Evolutionary conservation across 768 basidiomycete species (phyloP).

Genomic region (Boletus edulis): DNA sequence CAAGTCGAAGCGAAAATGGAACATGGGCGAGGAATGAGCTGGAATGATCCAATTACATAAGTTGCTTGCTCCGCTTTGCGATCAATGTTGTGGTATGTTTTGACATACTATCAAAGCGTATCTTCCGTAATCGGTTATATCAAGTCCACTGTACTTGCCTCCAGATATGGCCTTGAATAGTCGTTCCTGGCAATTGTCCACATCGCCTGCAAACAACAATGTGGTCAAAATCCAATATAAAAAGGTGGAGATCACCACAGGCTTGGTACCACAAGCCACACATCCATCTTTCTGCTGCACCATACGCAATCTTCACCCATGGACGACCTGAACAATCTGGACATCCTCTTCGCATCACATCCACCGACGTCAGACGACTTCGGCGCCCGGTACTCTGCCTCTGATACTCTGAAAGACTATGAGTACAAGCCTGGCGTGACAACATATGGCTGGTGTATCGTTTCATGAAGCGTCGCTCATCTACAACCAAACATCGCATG

Average conservation of each 20-base stretch:
- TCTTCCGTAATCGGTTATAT: not conserved
- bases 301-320: constrained; percentile 1
- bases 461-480: constrained; percentile 1
- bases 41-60: not conserved
- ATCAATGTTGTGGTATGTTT: not conserved
- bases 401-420: not conserved
- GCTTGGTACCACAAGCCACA: not conserved
- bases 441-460: not conserved
- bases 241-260: not conserved
- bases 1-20: constrained; percentile 56
- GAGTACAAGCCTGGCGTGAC: not conserved
- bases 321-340: constrained; percentile 2
- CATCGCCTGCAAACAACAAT: not conserved
- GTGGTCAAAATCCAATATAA: not conserved
- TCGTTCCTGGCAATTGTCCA: not conserved
- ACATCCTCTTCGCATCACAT: not conserved
- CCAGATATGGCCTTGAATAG: constrained; percentile 6
- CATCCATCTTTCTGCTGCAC: not conserved
- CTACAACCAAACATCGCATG: not conserved
- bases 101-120: no score
- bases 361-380: not conserved
- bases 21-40: constrained; percentile 23
- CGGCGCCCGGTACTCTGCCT: not conserved
- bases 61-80: not conserved
- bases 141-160: not conserved